phyloP scores from a whole-genome alignment of 2,329 filamentous ascomycete genomes.

The Paracamarosporium sp. region DNA sequence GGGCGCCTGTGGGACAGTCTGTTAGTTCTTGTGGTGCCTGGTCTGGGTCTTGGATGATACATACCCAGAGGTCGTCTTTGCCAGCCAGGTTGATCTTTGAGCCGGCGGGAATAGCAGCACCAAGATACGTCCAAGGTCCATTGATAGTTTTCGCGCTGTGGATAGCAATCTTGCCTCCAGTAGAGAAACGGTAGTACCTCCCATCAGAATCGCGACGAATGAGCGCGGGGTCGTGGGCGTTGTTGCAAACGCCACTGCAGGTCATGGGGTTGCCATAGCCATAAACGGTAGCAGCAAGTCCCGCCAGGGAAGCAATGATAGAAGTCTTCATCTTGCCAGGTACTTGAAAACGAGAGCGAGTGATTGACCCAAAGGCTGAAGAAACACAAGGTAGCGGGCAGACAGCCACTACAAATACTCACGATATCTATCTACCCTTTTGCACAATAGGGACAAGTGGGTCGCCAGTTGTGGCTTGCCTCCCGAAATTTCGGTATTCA shows the following conservation, averaged over 20 bases:
- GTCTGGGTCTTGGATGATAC: background rate
- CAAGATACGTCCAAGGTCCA: constrained; percentile 60
- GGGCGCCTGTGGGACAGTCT: constrained; percentile 69
- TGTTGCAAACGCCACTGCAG: constrained; percentile 51
- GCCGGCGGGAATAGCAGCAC: constrained; percentile 54
- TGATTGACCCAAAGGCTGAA: background rate
- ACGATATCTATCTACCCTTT: background rate
- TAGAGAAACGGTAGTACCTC: constrained; percentile 62
- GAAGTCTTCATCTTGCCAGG: constrained; percentile 26
- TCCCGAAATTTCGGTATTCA: background rate
- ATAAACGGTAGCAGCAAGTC: constrained; percentile 22
- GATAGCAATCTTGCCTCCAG: constrained; percentile 57
- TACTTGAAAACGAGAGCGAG: background rate
- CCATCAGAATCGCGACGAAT: constrained; percentile 55
- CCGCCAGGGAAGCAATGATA: constrained; percentile 25
- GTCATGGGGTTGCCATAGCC: constrained; percentile 49
- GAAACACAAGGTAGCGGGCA: background rate
- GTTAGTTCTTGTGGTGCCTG: too few relatives aligned
- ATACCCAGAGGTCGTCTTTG: constrained; percentile 58
- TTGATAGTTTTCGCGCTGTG: constrained; percentile 55
- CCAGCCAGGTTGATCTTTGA: constrained; percentile 55
- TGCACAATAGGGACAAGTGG: background rate
- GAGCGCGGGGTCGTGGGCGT: constrained; percentile 58
- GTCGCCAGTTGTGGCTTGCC: background rate
- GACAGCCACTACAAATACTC: background rate